Evolutionary conservation across 1,284 basidiomycete genomes (phyloP), one percentile per base, ranked within the genome.

Genomic region (Xerocomus minutiporus): DNA sequence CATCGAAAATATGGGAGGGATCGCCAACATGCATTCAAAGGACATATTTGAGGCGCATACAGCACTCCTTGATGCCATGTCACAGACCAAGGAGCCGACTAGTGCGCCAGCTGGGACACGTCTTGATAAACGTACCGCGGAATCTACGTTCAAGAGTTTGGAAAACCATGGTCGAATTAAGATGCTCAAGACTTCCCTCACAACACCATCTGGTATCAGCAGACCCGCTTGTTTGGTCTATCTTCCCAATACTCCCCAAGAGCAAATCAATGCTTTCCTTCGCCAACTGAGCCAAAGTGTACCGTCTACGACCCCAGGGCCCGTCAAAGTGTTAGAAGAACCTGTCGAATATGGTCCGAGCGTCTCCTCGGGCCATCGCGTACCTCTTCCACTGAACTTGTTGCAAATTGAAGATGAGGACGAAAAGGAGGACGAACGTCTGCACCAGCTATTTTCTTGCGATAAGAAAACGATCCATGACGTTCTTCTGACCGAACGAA

Each of bases 91-190:
- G 8, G 86, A 87, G 61, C 71, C 81, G 1, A 81, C 84, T 0
- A 89, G 88, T 59, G 79, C 80, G 8, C 82, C 83, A 26, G 69
- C 73, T n/a, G 84, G 85, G 9, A 79, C 82, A 28, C 77, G 76
- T 50, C 78, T 86, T 23, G 91, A 93, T 66, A 86, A 84, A 65
- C 79, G 86, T 11, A 92, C 89, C 0, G 73, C 83, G 17, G 74
- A 75, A 25, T 66, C 76, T 2, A 81, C 86, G 0, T 71, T 89
- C 43, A 76, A 76, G 51, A 79, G 71, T 23, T 70, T 92, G 58
- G 84, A 88, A 66, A 71, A 67, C 38, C 78, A 77, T 32, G 82
- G 82, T 8, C 77, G 80, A 55, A 71, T 93, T 55, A 89, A 83
- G 64, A 74, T 82, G 56, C 66, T 90, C 31, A 83, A 77, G 55